Conservation (phyloP, 2,329 filamentous ascomycete species). For the Fusarium pilosicola region DNA sequence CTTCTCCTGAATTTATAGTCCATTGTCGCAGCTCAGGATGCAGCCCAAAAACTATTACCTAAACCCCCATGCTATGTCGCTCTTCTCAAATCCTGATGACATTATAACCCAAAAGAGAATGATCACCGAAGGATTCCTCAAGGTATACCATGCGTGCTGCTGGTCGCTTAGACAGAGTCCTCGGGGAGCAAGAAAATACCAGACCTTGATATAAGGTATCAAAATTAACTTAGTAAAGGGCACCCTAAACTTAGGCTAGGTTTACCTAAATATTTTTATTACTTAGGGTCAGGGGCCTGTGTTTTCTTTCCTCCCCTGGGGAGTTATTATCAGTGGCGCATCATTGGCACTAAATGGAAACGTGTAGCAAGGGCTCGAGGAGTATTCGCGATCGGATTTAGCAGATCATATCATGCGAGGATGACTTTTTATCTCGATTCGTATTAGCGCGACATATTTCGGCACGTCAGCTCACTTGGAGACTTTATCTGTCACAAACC, state of each 20-base stretch:
- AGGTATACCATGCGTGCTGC: too few species aligned
- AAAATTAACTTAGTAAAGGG: too few species aligned
- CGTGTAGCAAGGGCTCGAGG: neutral
- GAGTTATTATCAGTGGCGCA: neutral
- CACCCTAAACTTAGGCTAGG: too few species aligned
- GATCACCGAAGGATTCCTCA: neutral
- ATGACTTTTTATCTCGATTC: conserved; percentile 10
- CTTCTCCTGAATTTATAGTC: neutral
- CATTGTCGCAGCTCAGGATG: neutral
- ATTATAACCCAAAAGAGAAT: neutral
- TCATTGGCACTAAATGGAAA: neutral
- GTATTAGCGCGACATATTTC: neutral
- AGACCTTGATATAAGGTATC: too few species aligned
- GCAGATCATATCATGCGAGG: neutral
- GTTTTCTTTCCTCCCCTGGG: too few species aligned
- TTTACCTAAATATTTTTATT: too few species aligned
- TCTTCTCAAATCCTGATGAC: neutral
- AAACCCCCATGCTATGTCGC: neutral
- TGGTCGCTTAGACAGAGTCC: neutral
- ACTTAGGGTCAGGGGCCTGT: too few species aligned
- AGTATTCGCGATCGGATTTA: neutral
- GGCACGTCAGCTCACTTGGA: neutral
- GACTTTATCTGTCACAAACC: neutral
- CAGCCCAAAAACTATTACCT: too few species aligned
- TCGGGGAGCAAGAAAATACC: too few species aligned